Base-by-base conservation (phyloP, 768 basidiomycete species). In the Clitopilus hobsonii region DNA sequence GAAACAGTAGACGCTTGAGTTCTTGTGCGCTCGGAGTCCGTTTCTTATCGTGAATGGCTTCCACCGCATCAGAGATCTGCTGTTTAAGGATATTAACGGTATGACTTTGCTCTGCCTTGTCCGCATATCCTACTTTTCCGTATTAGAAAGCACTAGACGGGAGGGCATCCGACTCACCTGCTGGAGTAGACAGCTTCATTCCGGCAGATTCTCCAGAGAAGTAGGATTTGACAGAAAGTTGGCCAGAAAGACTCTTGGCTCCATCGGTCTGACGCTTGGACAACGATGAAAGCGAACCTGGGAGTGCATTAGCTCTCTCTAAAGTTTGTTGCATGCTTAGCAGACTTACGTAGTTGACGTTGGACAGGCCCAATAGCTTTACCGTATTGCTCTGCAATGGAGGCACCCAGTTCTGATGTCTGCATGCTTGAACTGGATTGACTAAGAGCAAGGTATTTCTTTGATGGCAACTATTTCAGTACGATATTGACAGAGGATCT, bases 141-240 rank as follows among this genome's bases (percentile, higher is more conserved):
- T 10, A 8, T 18, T 18, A 18, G 38, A 41, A 41, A 18, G 41
- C n/a, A 45, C 10, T 1, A 23, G 6, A 11, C 4, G 22, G 4
- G 8, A 45, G 22, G 16, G 18, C 79, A 74, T 26, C 24, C 48
- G 30, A 61, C 78, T 51, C 52, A 85, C 92, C 81, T 68, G 82
- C 76, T 55, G 81, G 74, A 45, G 82, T 81, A 7, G 89, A 86
- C 22, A 94, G 70, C 8, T 86, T 79, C 49, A 92, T 77, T 28
- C 94, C 94, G 29, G 87, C 89, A 6, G 85, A 84, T 68, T 98
- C 94, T 24, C 94, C 94, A 20, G 83, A 78, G 63, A 85, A 98
- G 67, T 93, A 94, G n/a, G 86, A 86, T 65, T 96, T 96, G 36
- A 89, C 88, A 0, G 93, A 88, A 54, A 97, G 83, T 64, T 98